These are phyloP conservation scores for Apiotrichum montevideense DNA, from an alignment of 1,284 basidiomycete species.

Conservation along the genomic window DNA sequence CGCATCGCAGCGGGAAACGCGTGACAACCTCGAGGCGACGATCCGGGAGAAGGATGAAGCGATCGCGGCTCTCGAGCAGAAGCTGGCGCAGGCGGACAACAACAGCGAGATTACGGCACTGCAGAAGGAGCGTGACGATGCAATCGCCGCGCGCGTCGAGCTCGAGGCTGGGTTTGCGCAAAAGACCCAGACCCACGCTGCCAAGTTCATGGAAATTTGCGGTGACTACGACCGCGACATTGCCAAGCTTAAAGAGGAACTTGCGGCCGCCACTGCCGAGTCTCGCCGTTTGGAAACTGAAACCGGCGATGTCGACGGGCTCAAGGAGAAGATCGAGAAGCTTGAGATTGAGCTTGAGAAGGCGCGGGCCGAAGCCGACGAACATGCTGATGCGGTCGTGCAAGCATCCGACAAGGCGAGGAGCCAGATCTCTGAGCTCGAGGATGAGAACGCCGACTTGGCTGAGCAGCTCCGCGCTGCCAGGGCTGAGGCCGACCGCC, in stretches of 20 bases:
- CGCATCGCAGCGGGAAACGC: background rate
- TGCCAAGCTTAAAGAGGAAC: slow-evolving; percentile 20
- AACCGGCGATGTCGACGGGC: background rate
- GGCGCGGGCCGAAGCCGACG: slow-evolving; percentile 7
- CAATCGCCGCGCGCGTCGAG: slow-evolving; percentile 15
- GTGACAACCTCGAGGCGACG: slow-evolving; percentile 26
- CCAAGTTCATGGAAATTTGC: slow-evolving; percentile 38
- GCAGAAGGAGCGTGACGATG: slow-evolving; percentile 21
- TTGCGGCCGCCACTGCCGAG: background rate
- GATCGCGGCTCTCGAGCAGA: slow-evolving; percentile 19
- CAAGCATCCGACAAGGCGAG: background rate
- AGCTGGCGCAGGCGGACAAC: background rate
- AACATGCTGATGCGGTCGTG: slow-evolving; percentile 2
- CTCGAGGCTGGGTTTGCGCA: slow-evolving; percentile 30
- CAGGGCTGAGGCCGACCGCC: background rate
- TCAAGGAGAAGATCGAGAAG: slow-evolving; percentile 3
- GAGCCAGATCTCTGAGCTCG: background rate
- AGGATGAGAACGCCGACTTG: slow-evolving; percentile 10
- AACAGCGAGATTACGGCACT: background rate
- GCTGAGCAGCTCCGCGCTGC: background rate
- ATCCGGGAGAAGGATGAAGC: slow-evolving; percentile 28
- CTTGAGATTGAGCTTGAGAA: slow-evolving; percentile 11
- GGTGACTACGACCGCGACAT: slow-evolving; percentile 32
- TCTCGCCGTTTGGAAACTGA: background rate
- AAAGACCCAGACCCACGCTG: slow-evolving; percentile 37